Evolutionary conservation across 495 filamentous ascomycete genomes (phyloP), one percentile per base, ranked within the genome.

Genomic region (Sordaria brevicollis): DNA sequence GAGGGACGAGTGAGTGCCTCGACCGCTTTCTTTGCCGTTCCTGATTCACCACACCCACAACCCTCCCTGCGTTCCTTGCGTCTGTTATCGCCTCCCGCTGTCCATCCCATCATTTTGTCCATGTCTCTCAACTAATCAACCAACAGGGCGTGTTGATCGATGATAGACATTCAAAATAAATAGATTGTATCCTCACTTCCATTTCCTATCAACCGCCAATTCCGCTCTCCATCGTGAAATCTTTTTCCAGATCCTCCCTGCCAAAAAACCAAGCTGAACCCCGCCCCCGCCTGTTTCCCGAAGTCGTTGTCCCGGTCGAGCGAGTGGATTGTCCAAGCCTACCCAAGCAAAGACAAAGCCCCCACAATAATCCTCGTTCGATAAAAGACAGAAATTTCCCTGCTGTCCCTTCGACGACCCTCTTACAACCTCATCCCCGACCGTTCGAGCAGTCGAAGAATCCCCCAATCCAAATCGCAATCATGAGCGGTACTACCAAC

Each of bases 381-480:
- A 57, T 57, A 57, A 57, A 57, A 57, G 49, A 29, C 49, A 31
- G 49, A 57, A 57, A 57, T 57, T 57, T 57, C 49, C 21, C 49
- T 57, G 49, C 19, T 57, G 21, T 57, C 49, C 21, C 49, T n/a
- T 57, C 49, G 11, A 57, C 49, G 4, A 31, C 49, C 21, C 11
- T 31, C 21, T 25, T 2, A 25, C 25, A 29, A 31, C 21, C 49
- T 31, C 11, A 15, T 57, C 25, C 21, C 49, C 49, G 11, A 57
- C 49, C 43, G 43, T 15, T 54, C 21, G 43, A 25, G n/a, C 10
- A 54, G 21, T 54, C 43, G 10, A 57, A 39, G 4, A 67, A 39
- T n/a, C n/a, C n/a, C n/a, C n/a, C 66, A 43, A 67, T 25, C 70
- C 65, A 31, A 35, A 75, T 74, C 70, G 71, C 71, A 15, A 62